Conservation (phyloP, 225 moss, liverwort and hornwort species). For the Sphagnum contortum region DNA sequence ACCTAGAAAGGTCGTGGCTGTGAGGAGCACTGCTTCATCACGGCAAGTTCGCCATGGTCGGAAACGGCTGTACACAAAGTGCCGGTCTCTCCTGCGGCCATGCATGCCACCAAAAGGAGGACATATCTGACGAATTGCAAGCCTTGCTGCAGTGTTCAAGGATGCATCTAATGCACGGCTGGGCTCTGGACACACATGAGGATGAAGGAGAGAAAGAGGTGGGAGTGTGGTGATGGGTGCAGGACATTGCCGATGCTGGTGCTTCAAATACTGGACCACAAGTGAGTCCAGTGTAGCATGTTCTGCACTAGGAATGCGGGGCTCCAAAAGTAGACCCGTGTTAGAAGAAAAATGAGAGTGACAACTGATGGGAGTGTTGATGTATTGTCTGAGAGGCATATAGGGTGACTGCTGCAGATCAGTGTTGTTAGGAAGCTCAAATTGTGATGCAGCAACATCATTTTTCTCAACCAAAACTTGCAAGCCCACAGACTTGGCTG, state of each 20-base stretch:
- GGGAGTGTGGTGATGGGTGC: slow-evolving; percentile 97
- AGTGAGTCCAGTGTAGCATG: slow-evolving; percentile 88
- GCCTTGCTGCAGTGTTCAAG: slow-evolving; percentile 78
- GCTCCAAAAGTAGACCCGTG: slow-evolving; percentile 61
- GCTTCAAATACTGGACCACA: slow-evolving; percentile 97
- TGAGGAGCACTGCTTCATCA: slow-evolving; percentile 79
- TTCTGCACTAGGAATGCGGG: slow-evolving; percentile 51
- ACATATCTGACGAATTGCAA: slow-evolving; percentile 73
- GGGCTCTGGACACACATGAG: slow-evolving; percentile 97
- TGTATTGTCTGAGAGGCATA: slow-evolving; percentile 67
- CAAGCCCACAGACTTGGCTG: slow-evolving; percentile 40
- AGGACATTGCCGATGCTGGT: slow-evolving; percentile 97
- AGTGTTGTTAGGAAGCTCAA: slow-evolving; percentile 33
- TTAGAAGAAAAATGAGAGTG: slow-evolving; percentile 56
- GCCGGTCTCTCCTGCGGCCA: slow-evolving; percentile 87
- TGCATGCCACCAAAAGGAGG: slow-evolving; percentile 95
- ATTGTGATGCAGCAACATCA: slow-evolving; percentile 38
- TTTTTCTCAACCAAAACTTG: slow-evolving; percentile 43
- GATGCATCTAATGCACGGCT: slow-evolving; percentile 91
- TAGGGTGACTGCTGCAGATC: slow-evolving; percentile 73
- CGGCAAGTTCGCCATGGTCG: slow-evolving; percentile 99
- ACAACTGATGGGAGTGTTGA: slow-evolving; percentile 38
- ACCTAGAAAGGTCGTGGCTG: slow-evolving; percentile 85
- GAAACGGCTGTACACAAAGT: slow-evolving; percentile 98
- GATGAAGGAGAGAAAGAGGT: slow-evolving; percentile 90